Base-by-base conservation (phyloP, 345 rosid genomes). In the Brassica cretica region DNA sequence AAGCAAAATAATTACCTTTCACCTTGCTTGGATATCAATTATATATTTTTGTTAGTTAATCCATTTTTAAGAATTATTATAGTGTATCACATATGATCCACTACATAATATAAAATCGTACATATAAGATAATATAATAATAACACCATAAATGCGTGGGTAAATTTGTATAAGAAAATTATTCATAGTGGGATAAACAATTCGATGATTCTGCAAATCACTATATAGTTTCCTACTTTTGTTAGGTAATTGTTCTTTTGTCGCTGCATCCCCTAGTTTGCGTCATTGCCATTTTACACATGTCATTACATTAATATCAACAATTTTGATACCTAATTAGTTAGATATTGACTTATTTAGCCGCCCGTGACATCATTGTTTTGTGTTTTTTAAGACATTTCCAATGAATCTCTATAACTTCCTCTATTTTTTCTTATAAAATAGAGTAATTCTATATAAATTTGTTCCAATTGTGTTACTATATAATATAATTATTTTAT, bases 191-290 rank as follows among this genome's bases (percentile, higher is more conserved):
- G 75, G 21, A 63, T 46, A 37, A 16, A 77, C 66, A 71, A 58
- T 78, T 78, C 18, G 68, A 24, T 19, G 66, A 78, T 14, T 53
- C 12, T 53, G 66, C 49, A 44, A 71, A 41, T 55, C n/a, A 71
- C 66, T 18, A 78, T 37, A 69, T 39, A 65, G 53, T 41, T 78
- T 65, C 55, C 72, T 66, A 66, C 61, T 72, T 78, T 78, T 72
- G 68, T 78, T 72, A 78, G 81, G 76, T 78, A 71, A 66, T 78
- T 41, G 72, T 72, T 78, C 2, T 41, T 64, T 71, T 78, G 72
- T 71, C 76, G 27, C 66, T 64, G 51, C 78, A 55, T 55, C 30
- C 12, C 33, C 33, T 62, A 25, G 65, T 53, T 77, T 63, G 75
- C 80, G 59, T 77, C 80, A 70, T 35, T 37, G 9, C 55, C 33